Base-by-base conservation (phyloP, 306 rosid species). In the Cucumis cinereus region DNA sequence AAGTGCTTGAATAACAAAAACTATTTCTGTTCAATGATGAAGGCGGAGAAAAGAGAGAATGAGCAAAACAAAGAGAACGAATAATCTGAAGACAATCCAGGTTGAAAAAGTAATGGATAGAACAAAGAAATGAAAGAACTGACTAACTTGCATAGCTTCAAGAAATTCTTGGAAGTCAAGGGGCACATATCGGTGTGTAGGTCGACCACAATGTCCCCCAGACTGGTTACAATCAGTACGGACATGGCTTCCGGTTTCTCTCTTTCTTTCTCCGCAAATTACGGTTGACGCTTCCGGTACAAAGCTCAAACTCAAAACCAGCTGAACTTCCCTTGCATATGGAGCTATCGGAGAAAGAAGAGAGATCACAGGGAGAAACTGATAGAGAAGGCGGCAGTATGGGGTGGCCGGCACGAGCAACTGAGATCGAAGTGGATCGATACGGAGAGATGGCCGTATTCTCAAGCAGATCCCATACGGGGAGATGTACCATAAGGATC, bases 61-160 rank as follows among this genome's bases (percentile, higher is more conserved):
- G 0, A 41, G 9, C 10, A 66, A 20, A 38, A n/a, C 6, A 26
- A 19, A 59, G 10, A 14, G 14, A 33, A 62, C 14, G 73, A 10
- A 10, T 9, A 66, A 28, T 66, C 35, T 6, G 4, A 67, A 67
- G 19, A 41, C 1, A 12, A 26, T 62, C 24, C 40, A 33, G 12
- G 54, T 52, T 30, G 4, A 36, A 22, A 9, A 57, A 7, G 47
- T 7, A 59, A 54, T 45, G 5, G 28, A 13, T 49, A 62, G 11
- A 26, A 61, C 68, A 35, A 17, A 22, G 28, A 8, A 19, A 40
- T 15, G 45, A 50, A 58, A 5, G 15, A 74, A 61, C 22, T 1
- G 45, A 81, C 90, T 80, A 0, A 91, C 97, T 88, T 91, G 93
- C 97, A 91, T 47, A 94, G 95, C 89, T 94, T 94, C 81, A 94